Evolutionary conservation across 108 stramenopile species (phyloP).

Genomic region (Schizochytrium sp.): DNA sequence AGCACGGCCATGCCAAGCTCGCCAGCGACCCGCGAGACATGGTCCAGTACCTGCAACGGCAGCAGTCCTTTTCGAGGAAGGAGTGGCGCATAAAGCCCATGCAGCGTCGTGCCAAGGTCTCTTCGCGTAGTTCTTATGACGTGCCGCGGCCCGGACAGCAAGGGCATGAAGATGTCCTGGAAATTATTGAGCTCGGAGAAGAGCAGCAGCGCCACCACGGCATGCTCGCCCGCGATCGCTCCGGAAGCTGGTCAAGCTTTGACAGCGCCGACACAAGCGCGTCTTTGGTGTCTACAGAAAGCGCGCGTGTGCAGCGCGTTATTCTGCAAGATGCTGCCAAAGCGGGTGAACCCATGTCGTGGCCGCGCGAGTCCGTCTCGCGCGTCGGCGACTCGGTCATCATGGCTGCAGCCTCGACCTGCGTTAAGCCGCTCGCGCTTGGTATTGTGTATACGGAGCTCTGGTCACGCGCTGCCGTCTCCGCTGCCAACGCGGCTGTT

Average conservation of each 20-base stretch:
- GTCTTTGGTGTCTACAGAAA: background rate
- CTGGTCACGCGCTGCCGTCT: constrained; percentile 3
- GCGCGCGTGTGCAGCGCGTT: background rate
- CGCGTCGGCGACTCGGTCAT: background rate
- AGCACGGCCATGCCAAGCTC: background rate
- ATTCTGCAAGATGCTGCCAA: background rate
- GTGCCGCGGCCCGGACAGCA: background rate
- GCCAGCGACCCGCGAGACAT: background rate
- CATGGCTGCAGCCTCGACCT: background rate
- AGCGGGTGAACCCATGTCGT: background rate
- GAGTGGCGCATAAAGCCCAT: background rate
- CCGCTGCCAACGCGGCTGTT: background rate
- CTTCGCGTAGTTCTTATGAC: background rate
- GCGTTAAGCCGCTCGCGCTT: background rate
- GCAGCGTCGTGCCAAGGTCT: background rate
- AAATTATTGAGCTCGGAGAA: background rate
- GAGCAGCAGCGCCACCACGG: too few species aligned
- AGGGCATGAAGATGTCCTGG: background rate
- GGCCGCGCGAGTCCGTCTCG: background rate
- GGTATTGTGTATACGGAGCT: background rate
- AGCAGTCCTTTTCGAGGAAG: background rate
- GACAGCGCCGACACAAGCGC: background rate
- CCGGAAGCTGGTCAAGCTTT: background rate
- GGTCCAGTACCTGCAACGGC: too few species aligned
- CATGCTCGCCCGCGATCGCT: background rate